Evolutionary conservation across 805 yeast genomes (phyloP).

Genomic region (Metschnikowia santaceciliae): DNA sequence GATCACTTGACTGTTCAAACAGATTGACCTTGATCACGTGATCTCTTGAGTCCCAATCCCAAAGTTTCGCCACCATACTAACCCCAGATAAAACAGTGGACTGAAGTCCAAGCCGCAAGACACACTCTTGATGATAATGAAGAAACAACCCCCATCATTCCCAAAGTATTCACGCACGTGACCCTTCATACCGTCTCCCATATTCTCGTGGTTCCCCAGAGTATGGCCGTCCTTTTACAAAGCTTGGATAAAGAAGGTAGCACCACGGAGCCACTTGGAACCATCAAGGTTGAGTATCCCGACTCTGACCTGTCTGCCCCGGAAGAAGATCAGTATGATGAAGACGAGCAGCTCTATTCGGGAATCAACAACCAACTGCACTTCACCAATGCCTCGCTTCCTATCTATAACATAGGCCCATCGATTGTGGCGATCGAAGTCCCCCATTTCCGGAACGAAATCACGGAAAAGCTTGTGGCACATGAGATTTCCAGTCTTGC

Average conservation of each 20-base stretch:
- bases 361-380: slow-evolving; percentile 21
- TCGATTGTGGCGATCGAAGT: slow-evolving; percentile 20
- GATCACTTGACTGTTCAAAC: too few species aligned
- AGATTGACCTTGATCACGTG: neutral
- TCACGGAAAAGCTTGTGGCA: slow-evolving; percentile 31
- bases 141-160: slow-evolving; percentile 19
- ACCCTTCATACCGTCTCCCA: neutral
- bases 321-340: slow-evolving; percentile 39
- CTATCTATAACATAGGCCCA: slow-evolving; percentile 5
- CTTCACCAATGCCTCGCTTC: slow-evolving; percentile 8
- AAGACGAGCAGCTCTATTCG: slow-evolving; percentile 47
- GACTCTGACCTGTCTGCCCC: slow-evolving; percentile 13
- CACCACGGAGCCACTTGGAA: slow-evolving; percentile 12
- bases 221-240: slow-evolving; percentile 17
- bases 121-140: slow-evolving; percentile 43
- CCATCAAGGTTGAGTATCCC: slow-evolving; percentile 14
- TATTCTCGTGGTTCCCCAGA: slow-evolving; percentile 18
- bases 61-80: slow-evolving; percentile 5
- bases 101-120: slow-evolving; percentile 47
- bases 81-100: slow-evolving; percentile 44
- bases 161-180: neutral
- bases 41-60: neutral
- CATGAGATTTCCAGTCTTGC: slow-evolving; percentile 17
- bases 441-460: slow-evolving; percentile 35
- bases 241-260: slow-evolving; percentile 9